Conservation (phyloP, 495 filamentous ascomycete genomes). For the Penicillium macrosclerotiorum region DNA sequence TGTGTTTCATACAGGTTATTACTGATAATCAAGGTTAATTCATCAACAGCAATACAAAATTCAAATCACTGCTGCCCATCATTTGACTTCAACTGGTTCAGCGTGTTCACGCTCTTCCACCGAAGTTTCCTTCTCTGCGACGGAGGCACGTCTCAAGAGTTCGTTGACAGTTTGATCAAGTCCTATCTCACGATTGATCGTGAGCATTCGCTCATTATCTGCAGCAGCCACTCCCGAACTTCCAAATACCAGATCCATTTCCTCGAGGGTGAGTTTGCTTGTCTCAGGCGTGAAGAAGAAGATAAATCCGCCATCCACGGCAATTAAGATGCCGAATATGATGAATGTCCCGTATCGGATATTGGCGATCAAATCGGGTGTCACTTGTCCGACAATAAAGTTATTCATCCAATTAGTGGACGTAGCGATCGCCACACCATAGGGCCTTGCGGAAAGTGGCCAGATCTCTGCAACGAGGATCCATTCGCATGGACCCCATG, state of each 20-base stretch:
- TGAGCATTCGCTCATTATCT: background rate
- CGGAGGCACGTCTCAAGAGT: too few species aligned
- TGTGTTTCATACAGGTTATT: too few species aligned
- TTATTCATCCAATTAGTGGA: constrained; percentile 78
- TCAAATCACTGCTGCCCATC: too few species aligned
- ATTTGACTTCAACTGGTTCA: too few species aligned
- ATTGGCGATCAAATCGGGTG: constrained; percentile 59
- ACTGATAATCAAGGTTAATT: too few species aligned
- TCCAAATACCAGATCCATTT: constrained; percentile 48
- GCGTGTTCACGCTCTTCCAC: too few species aligned
- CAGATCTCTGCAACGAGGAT: constrained; percentile 70
- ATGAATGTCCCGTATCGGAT: constrained; percentile 68
- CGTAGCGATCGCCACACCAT: constrained; percentile 66
- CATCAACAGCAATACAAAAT: too few species aligned
- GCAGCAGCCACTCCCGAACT: constrained; percentile 22
- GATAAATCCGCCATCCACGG: constrained; percentile 53
- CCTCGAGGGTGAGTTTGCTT: constrained; percentile 57
- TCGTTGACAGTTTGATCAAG: too few species aligned
- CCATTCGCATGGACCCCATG: constrained; percentile 79
- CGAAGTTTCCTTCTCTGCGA: too few species aligned
- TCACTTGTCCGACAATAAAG: constrained; percentile 71
- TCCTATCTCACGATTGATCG: too few species aligned
- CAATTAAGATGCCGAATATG: constrained; percentile 62
- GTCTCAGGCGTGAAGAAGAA: constrained; percentile 69
- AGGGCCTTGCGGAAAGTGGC: constrained; percentile 63